Conservation (phyloP, 225 moss, liverwort and hornwort genomes). For the Antitrichia curtipendula region DNA sequence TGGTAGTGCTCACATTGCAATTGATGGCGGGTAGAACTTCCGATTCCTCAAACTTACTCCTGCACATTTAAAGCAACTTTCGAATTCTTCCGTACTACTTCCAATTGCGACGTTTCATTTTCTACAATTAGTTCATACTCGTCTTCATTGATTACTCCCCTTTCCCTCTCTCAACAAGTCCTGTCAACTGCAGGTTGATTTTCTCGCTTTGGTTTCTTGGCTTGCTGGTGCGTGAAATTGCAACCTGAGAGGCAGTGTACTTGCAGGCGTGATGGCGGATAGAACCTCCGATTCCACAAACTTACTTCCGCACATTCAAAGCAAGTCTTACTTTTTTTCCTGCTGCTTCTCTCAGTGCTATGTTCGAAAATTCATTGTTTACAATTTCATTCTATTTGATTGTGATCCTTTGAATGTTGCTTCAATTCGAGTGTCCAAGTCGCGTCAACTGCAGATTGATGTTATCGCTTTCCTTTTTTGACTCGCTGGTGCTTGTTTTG, state of each 20-base stretch:
- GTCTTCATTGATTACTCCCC: neutral
- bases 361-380: neutral
- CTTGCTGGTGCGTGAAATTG: neutral
- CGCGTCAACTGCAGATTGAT: neutral
- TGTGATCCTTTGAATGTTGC: neutral
- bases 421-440: neutral
- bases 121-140: neutral
- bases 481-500: neutral
- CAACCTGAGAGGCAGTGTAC: neutral
- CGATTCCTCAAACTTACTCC: neutral
- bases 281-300: neutral
- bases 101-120: neutral
- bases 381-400: neutral
- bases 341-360: neutral
- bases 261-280: neutral
- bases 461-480: neutral
- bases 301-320: neutral
- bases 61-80: neutral
- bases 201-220: neutral
- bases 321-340: neutral
- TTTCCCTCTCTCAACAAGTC: neutral
- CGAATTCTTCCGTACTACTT: neutral
- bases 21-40: neutral
- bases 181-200: neutral
- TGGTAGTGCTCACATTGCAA: neutral